Conservation (phyloP, 2,329 filamentous ascomycete genomes). For the Botrytis fabae region DNA sequence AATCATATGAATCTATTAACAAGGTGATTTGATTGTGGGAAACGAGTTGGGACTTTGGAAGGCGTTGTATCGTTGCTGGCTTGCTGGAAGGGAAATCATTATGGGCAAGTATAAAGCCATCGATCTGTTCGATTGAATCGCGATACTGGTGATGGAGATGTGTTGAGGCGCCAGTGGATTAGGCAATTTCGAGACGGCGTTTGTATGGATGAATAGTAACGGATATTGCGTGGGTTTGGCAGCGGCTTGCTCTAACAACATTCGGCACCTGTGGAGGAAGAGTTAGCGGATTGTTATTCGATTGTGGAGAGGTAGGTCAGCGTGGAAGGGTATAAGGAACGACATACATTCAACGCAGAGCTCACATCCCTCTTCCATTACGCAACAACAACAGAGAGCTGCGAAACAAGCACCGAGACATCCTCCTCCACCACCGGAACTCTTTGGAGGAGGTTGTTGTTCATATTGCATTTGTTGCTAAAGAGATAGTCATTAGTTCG, state of each 20-base stretch:
- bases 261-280: slow-evolving; percentile 13
- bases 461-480: slow-evolving; percentile 48
- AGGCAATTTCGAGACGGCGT: slow-evolving; percentile 4
- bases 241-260: slow-evolving; percentile 12
- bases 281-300: slow-evolving; percentile 4
- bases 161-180: not conserved
- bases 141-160: not conserved
- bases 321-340: slow-evolving; percentile 5
- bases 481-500: slow-evolving; percentile 30
- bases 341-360: slow-evolving; percentile 49
- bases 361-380: slow-evolving; percentile 53
- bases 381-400: slow-evolving; percentile 52
- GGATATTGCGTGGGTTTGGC: not conserved
- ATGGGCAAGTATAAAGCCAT: slow-evolving; percentile 4
- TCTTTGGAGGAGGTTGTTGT: slow-evolving; percentile 45
- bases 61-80: slow-evolving; percentile 4
- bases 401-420: slow-evolving; percentile 51
- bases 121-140: not conserved
- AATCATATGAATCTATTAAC: slow-evolving; percentile 6
- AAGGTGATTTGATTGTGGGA: not conserved
- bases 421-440: slow-evolving; percentile 44
- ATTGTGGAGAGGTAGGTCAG: not conserved
- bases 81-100: not conserved
- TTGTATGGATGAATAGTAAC: not conserved
- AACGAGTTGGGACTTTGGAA: not conserved